phyloP scores from a whole-genome alignment of 768 basidiomycete species.

The Termitomyces sp. region DNA sequence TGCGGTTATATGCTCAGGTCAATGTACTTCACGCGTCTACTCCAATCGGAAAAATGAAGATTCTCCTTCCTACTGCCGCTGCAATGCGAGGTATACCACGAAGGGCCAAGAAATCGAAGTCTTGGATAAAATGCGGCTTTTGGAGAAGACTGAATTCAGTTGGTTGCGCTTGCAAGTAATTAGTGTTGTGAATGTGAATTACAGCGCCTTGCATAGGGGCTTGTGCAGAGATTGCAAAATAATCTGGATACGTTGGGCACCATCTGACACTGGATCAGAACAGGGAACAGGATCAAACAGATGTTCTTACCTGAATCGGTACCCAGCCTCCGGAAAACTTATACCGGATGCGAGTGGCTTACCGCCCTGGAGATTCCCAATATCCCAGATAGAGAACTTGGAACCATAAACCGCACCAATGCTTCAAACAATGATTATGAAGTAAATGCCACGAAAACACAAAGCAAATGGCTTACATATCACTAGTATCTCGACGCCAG shows the following conservation, averaged over 20 bases:
- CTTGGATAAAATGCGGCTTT: conserved; percentile 59
- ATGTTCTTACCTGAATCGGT: conserved; percentile 54
- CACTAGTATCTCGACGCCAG: conserved; percentile 64
- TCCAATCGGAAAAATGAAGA: conserved; percentile 60
- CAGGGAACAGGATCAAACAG: background rate
- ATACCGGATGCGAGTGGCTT: conserved; percentile 58
- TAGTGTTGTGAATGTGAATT: conserved; percentile 64
- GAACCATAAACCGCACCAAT: conserved; percentile 72
- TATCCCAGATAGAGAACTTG: conserved; percentile 74
- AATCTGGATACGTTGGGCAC: conserved; percentile 71
- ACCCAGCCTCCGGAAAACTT: conserved; percentile 62
- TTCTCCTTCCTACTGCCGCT: conserved; percentile 54
- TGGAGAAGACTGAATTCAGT: conserved; percentile 51
- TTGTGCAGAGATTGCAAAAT: conserved; percentile 70
- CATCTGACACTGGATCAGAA: conserved; percentile 39
- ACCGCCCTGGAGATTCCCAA: conserved; percentile 65
- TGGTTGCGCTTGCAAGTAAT: conserved; percentile 60
- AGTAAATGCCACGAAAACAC: background rate
- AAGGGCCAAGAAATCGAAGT: conserved; percentile 71
- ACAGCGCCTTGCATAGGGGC: conserved; percentile 56
- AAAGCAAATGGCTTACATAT: conserved; percentile 49
- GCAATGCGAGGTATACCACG: conserved; percentile 62
- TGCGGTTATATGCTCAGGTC: background rate
- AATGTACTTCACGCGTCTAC: conserved; percentile 38
- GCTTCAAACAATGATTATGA: conserved; percentile 27